Percentiles rank a stretch among this genome's conserved stretches.
phyloP scores from a whole-genome alignment of 805 yeast genomes.

The Candida nemodendra region DNA sequence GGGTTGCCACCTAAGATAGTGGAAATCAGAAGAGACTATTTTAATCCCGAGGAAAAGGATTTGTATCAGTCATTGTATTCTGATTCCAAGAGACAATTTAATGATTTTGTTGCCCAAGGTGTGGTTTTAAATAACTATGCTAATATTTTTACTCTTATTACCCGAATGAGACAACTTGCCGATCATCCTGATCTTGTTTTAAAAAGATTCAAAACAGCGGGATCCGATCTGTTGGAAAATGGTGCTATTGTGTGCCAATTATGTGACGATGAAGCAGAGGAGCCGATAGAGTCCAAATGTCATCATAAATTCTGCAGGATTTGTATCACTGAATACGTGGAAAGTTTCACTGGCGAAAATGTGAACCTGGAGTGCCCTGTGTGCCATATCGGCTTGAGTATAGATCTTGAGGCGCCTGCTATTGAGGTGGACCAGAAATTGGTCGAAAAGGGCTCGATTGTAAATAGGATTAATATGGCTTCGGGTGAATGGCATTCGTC shows the following conservation, averaged over 20 bases:
- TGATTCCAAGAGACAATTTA: conserved; percentile 83
- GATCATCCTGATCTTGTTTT: conserved; percentile 97
- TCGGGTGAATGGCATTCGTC: conserved; percentile 86
- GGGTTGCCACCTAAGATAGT: conserved; percentile 97
- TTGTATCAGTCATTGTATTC: conserved; percentile 83
- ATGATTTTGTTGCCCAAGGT: conserved; percentile 92
- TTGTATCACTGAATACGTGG: conserved; percentile 88
- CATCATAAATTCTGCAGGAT: conserved; percentile 91
- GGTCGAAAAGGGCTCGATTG: conserved; percentile 68
- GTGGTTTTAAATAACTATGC: conserved; percentile 96
- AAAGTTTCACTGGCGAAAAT: conserved; percentile 64
- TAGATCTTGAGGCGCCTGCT: conserved; percentile 86
- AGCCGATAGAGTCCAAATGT: conserved; percentile 91
- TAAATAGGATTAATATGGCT: conserved; percentile 83
- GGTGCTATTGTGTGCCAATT: conserved; percentile 79
- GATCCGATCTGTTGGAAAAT: conserved; percentile 33
- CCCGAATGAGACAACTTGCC: conserved; percentile 96
- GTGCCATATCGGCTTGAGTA: conserved; percentile 89
- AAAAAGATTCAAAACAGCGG: conserved; percentile 54
- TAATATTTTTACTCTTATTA: conserved; percentile 90
- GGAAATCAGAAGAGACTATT: conserved; percentile 79
- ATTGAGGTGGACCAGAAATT: conserved; percentile 61
- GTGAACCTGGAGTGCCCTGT: conserved; percentile 84
- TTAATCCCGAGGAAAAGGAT: conserved; percentile 95
- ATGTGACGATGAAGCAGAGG: conserved; percentile 98